Evolutionary conservation across 2,329 filamentous ascomycete genomes (phyloP).

Genomic region (Dactylellina cionopaga): DNA sequence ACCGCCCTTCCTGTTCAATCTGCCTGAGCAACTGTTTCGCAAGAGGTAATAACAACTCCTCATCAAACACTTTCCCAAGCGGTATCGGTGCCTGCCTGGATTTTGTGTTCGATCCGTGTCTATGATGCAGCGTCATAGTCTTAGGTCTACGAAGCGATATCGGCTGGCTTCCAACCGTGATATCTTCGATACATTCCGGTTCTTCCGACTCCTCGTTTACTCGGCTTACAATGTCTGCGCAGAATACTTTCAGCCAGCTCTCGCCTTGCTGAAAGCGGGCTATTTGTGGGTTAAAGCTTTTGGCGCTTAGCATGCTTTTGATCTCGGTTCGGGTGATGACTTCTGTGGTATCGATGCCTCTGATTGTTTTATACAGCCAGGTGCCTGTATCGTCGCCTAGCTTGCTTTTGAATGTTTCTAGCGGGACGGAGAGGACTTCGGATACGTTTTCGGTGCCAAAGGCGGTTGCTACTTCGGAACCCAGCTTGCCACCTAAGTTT

Average conservation of each 20-base stretch:
- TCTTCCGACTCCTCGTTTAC: constrained; percentile 86
- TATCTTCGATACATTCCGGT: constrained; percentile 74
- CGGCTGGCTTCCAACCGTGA: constrained; percentile 28
- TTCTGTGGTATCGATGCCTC: constrained; percentile 86
- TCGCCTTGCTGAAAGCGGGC: constrained; percentile 79
- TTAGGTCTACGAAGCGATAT: constrained; percentile 73
- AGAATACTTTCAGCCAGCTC: constrained; percentile 90
- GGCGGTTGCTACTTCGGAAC: constrained; percentile 81
- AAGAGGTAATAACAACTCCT: constrained; percentile 76
- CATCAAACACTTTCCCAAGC: constrained; percentile 76
- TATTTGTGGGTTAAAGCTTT: constrained; percentile 89
- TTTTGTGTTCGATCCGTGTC: constrained; percentile 76
- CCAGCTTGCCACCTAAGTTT: constrained; percentile 93
- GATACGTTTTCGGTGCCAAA: constrained; percentile 83
- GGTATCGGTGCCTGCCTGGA: constrained; percentile 82
- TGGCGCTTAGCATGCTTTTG: constrained; percentile 96
- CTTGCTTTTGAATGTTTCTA: constrained; percentile 80
- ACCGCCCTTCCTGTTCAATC: constrained; percentile 72
- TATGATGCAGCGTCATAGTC: constrained; percentile 84
- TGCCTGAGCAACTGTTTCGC: constrained; percentile 80
- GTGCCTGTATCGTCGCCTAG: constrained; percentile 84
- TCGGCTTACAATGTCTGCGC: constrained; percentile 87
- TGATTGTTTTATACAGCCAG: constrained; percentile 85
- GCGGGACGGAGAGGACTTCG: constrained; percentile 76
- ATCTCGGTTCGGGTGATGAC: constrained; percentile 92